Conservation (phyloP, 2,329 filamentous ascomycete genomes). For the Scedosporium boydii region DNA sequence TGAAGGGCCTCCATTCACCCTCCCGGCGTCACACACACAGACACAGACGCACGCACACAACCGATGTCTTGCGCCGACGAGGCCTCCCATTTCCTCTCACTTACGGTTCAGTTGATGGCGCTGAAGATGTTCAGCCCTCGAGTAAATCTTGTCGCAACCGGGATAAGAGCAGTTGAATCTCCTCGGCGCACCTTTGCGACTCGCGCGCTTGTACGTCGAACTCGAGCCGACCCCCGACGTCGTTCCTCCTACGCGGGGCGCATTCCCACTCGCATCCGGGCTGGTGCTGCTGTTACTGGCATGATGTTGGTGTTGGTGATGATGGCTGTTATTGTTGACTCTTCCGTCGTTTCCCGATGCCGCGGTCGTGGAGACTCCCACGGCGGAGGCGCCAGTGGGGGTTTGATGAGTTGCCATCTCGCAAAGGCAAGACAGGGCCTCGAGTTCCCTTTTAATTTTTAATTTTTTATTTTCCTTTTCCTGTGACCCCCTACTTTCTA, state of each 20-base stretch:
- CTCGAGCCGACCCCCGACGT: neutral
- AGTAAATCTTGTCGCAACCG: conserved; percentile 71
- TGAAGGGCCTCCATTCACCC: no score
- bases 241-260: neutral
- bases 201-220: conserved; percentile 40
- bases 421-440: neutral
- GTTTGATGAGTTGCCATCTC: conserved; percentile 3
- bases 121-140: conserved; percentile 71
- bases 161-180: conserved; percentile 57
- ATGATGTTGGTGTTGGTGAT: neutral
- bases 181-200: conserved; percentile 38
- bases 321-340: neutral
- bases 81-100: conserved; percentile 18
- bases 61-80: no score
- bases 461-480: no score
- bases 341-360: neutral
- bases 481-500: neutral
- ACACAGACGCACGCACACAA: no score
- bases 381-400: neutral
- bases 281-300: neutral
- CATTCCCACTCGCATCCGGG: neutral
- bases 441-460: neutral
- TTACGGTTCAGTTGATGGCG: conserved; percentile 74
- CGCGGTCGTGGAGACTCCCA: neutral
- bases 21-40: no score